Evolutionary conservation across 2,329 filamentous ascomycete genomes (phyloP).

Genomic region (Curvularia sp.): DNA sequence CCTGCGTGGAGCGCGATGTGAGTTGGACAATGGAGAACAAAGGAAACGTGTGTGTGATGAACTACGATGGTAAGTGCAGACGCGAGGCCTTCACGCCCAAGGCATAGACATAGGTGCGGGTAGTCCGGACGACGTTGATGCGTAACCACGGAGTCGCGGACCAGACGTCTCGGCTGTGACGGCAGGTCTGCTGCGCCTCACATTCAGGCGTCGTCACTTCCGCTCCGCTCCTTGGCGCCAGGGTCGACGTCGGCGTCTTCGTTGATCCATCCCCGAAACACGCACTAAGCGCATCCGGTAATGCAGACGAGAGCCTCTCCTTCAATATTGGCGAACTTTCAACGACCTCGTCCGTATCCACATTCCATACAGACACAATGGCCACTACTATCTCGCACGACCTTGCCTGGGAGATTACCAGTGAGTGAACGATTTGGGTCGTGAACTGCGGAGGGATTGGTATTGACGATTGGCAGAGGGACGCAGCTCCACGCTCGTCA

Average conservation of each 20-base stretch:
- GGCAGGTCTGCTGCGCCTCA: slow-evolving; percentile 18
- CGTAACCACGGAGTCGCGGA: slow-evolving; percentile 20
- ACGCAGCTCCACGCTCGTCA: slow-evolving; percentile 91
- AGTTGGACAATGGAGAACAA: slow-evolving; percentile 15
- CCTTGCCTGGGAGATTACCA: slow-evolving; percentile 92
- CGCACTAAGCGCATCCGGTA: slow-evolving; percentile 38
- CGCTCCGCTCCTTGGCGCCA: slow-evolving; percentile 11
- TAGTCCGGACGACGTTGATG: slow-evolving; percentile 13
- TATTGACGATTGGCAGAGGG: slow-evolving; percentile 64
- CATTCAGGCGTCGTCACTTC: slow-evolving; percentile 26
- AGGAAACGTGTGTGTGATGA: slow-evolving; percentile 17
- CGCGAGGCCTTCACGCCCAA: slow-evolving; percentile 7
- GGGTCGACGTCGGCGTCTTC: slow-evolving; percentile 18
- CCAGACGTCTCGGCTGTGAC: slow-evolving; percentile 23
- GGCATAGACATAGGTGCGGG: slow-evolving; percentile 9
- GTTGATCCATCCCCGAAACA: slow-evolving; percentile 32
- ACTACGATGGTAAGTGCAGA: slow-evolving; percentile 14
- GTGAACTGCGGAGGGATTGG: slow-evolving; percentile 11
- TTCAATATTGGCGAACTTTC: slow-evolving; percentile 34
- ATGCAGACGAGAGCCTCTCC: slow-evolving; percentile 35
- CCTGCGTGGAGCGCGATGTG: slow-evolving; percentile 13
- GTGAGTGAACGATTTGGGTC: slow-evolving; percentile 65
- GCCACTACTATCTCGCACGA: slow-evolving; percentile 77
- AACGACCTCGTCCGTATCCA: slow-evolving; percentile 36
- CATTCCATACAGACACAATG: slow-evolving; percentile 50